Evolutionary conservation across 2,329 filamentous ascomycete species (phyloP).

Genomic region (Pestalotiopsis sp.): DNA sequence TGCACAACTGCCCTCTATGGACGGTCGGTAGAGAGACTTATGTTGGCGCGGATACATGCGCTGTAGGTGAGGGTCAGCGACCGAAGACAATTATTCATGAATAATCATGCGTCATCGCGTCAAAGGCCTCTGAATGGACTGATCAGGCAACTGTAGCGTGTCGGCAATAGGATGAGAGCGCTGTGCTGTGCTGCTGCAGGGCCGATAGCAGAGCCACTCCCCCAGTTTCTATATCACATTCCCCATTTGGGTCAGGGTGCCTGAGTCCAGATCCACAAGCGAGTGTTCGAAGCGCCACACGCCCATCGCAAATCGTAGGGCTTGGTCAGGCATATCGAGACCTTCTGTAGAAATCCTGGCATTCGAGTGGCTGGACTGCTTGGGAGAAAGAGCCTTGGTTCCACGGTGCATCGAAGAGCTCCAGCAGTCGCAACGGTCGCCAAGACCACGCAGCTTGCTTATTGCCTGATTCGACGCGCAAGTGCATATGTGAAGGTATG

Average conservation of each 20-base stretch:
- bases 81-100: background rate
- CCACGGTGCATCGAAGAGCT: background rate
- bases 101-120: constrained; percentile 8
- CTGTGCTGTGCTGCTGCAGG: constrained; percentile 2
- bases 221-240: constrained; percentile 16
- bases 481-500: background rate
- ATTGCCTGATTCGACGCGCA: constrained; percentile 11
- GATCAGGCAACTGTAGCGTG: constrained; percentile 13
- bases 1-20: constrained; percentile 5
- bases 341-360: background rate
- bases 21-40: background rate
- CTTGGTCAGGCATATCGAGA: background rate
- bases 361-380: background rate
- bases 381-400: too few species aligned
- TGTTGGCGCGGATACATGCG: background rate
- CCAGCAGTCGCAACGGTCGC: constrained; percentile 1
- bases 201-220: constrained; percentile 11
- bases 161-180: constrained; percentile 2
- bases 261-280: constrained; percentile 6
- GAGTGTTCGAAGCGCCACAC: constrained; percentile 5
- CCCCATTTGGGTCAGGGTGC: constrained; percentile 12
- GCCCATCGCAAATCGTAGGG: background rate
- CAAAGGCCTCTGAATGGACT: constrained; percentile 1
- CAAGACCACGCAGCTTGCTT: background rate
- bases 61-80: background rate